A percentile compares a stretch with the other conserved stretches of the same genome.
Conservation (phyloP, 345 rosid genomes). For the Adansonia digitata region DNA sequence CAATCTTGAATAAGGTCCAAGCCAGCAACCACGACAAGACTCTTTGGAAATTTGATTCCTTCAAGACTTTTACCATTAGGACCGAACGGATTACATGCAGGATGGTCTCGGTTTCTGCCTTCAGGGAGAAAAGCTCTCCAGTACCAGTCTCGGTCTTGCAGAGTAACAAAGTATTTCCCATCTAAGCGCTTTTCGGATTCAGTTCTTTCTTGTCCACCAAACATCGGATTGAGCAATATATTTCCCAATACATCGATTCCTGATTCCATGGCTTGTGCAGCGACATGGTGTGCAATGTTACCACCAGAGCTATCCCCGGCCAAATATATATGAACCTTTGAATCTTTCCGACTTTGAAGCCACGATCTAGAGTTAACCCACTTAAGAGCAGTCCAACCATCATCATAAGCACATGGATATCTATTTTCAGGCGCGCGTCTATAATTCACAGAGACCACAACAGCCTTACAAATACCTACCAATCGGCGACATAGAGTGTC, state of each 20-base stretch:
- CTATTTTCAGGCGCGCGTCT: conserved; percentile 84
- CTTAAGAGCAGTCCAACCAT: conserved; percentile 74
- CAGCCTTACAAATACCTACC: conserved; percentile 60
- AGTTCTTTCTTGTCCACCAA: conserved; percentile 75
- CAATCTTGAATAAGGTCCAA: conserved; percentile 81
- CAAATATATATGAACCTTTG: conserved; percentile 67
- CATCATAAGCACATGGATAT: conserved; percentile 82
- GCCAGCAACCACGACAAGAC: conserved; percentile 83
- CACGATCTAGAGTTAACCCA: conserved; percentile 79
- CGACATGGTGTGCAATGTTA: conserved; percentile 80
- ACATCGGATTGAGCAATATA: conserved; percentile 84
- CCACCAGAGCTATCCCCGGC: conserved; percentile 97
- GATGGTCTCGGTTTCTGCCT: conserved; percentile 80
- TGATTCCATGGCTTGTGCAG: conserved; percentile 55
- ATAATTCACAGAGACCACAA: conserved; percentile 86
- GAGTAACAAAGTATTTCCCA: conserved; percentile 77
- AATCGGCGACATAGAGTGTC: conserved; percentile 76
- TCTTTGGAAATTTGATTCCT: conserved; percentile 70
- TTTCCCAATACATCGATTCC: conserved; percentile 62
- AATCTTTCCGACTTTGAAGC: conserved; percentile 65
- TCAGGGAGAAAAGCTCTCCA: conserved; percentile 89
- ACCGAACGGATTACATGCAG: conserved; percentile 86
- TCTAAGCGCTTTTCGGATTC: conserved; percentile 77
- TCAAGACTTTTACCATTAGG: conserved; percentile 45
- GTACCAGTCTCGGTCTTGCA: conserved; percentile 80